These are phyloP conservation scores for Vitis riparia DNA, from an alignment of 164 flowering plant genomes.

Conservation along the genomic window DNA sequence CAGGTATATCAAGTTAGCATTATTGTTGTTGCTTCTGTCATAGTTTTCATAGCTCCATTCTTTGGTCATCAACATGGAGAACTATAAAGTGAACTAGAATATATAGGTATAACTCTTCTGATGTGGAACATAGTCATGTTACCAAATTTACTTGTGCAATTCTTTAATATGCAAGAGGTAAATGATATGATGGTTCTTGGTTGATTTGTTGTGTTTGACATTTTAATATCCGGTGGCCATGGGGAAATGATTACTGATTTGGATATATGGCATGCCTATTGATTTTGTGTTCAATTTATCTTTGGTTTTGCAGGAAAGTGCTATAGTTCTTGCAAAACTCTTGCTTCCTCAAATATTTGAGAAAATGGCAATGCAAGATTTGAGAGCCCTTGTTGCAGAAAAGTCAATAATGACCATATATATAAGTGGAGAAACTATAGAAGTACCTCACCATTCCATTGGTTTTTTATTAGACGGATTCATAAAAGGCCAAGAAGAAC, in stretches of 20 bases:
- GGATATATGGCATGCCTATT: background rate
- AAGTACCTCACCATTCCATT: slow-evolving; percentile 57
- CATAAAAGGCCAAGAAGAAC: slow-evolving; percentile 51
- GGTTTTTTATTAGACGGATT: slow-evolving; percentile 81
- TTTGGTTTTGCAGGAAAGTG: slow-evolving; percentile 67
- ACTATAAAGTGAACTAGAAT: background rate
- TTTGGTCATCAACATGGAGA: slow-evolving; percentile 1
- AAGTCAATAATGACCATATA: slow-evolving; percentile 65
- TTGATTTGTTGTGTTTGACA: too few relatives aligned
- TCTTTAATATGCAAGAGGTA: too few relatives aligned
- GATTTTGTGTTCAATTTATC: background rate
- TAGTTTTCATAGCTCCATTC: background rate
- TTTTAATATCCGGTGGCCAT: too few relatives aligned
- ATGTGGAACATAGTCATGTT: background rate
- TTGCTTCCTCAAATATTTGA: slow-evolving; percentile 87
- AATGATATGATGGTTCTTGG: too few relatives aligned
- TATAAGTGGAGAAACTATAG: slow-evolving; percentile 73
- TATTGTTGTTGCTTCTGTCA: background rate
- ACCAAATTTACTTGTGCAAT: too few relatives aligned
- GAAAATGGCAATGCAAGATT: slow-evolving; percentile 70
- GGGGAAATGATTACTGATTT: too few relatives aligned
- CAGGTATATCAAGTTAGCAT: slow-evolving; percentile 50
- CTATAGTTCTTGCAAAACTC: slow-evolving; percentile 65
- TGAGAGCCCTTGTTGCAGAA: slow-evolving; percentile 73
- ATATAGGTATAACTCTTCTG: background rate